Evolutionary conservation across 331 rosid genomes (phyloP).

Genomic region (Prunus yedoensis): DNA sequence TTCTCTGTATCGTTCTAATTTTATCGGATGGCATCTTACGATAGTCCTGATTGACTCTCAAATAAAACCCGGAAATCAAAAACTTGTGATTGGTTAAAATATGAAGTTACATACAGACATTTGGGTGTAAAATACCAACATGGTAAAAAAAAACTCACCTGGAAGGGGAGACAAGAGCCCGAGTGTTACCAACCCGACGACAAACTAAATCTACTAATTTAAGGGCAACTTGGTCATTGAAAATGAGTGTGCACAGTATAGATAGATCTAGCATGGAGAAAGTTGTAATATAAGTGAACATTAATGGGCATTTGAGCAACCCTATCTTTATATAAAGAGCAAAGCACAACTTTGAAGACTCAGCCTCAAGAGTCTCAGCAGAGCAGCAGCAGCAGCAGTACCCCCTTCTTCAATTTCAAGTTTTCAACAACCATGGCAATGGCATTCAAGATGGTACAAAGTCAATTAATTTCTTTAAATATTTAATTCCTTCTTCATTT

Average conservation of each 20-base stretch:
- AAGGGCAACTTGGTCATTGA: conserved; percentile 31
- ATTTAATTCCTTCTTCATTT: neutral
- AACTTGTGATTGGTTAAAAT: neutral
- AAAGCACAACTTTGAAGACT: conserved; percentile 12
- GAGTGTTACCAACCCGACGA: conserved; percentile 19
- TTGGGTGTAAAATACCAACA: neutral
- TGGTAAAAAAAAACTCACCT: neutral
- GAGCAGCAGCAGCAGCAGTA: neutral
- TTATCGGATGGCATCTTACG: neutral
- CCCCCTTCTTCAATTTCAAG: conserved; percentile 10
- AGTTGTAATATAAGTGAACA: conserved; percentile 41
- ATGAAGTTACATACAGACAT: neutral
- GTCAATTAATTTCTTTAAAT: neutral
- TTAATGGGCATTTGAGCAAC: conserved; percentile 29
- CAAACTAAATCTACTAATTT: conserved; percentile 14
- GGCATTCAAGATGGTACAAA: conserved; percentile 96
- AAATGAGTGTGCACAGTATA: neutral
- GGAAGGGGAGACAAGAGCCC: conserved; percentile 9
- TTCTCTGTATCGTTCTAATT: neutral
- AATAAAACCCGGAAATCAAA: neutral
- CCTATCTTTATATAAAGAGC: conserved; percentile 39
- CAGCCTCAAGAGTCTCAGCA: neutral
- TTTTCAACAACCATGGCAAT: conserved; percentile 74
- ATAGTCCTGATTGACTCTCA: neutral
- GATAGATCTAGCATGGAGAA: conserved; percentile 35